Base-by-base conservation (phyloP, 371 early-diverging fungal species). In the Mortierella sp. region DNA sequence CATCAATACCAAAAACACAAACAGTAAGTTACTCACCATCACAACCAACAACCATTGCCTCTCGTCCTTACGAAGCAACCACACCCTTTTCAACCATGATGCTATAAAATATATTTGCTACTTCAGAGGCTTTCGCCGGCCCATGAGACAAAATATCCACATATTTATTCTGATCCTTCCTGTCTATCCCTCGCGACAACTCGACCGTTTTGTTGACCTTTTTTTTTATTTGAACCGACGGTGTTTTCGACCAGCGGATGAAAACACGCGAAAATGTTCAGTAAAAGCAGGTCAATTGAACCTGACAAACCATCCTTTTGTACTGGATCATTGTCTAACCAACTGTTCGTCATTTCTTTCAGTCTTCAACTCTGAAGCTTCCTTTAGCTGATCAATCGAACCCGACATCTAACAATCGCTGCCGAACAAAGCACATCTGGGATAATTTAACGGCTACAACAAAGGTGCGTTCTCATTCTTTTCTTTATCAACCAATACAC, bases 71-170 rank as follows among this genome's bases (percentile, higher is more conserved):
- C 35, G 32, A 32, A 16, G 2, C 48, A 32, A 46, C 29, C 10
- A 6, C 44, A n/a, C 29, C 18, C 41, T 43, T 51, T 72, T 48
- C 38, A 71, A 35, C 41, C 38, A 81, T 84, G 84, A 84, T 84
- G 84, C 78, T 72, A 81, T 72, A 78, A 76, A 76, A 78, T 76
- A 83, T 84, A 84, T 84, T 84, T 84, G 84, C 84, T 84, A 84
- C 84, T 84, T 84, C 84, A 84, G 84, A 84, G 84, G 81, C 79
- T 68, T 70, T 81, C 81, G 81, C 81, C 71, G 74, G 81, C 81
- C 84, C 74, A 84, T 84, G 84, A 84, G 84, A 84, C 84, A 84
- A 84, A 78, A 58, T 84, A 71, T 78, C 84, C 84, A 84, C 81
- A 72, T 18, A 44, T 70, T 77, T 77, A 78, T 72, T 79, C 76